Conservation (phyloP, 169 alveolate species). For the Cardiosporidium cionae region DNA sequence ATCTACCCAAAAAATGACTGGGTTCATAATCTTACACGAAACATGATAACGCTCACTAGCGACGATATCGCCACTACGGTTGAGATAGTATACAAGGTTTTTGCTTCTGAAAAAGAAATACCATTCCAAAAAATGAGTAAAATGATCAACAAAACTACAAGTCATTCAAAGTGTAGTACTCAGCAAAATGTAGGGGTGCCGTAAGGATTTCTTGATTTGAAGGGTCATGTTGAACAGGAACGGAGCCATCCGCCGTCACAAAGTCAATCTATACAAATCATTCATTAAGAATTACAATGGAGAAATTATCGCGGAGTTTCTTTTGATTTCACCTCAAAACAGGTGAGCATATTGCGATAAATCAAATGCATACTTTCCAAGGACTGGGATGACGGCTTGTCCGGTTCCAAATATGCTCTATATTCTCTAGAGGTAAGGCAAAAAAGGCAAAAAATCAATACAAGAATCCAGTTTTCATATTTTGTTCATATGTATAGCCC, state of each 20-base stretch:
- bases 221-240: constrained; percentile 48
- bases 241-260: constrained; percentile 62
- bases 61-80: too few species aligned
- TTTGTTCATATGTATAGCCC: too few species aligned
- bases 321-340: background rate
- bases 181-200: constrained; percentile 48
- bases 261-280: constrained; percentile 23
- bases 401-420: constrained; percentile 21
- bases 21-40: too few species aligned
- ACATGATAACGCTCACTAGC: too few species aligned
- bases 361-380: background rate
- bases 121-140: too few species aligned
- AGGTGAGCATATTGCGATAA: background rate
- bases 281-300: background rate
- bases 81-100: too few species aligned
- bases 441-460: too few species aligned
- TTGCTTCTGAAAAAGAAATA: too few species aligned
- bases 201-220: constrained; percentile 46
- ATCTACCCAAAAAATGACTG: too few species aligned
- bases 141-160: too few species aligned
- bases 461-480: too few species aligned
- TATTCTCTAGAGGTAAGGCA: constrained; percentile 21
- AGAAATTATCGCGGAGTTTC: background rate
- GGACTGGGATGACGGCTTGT: background rate
- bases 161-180: background rate